Conservation (phyloP, 169 alveolate species). For the Plasmodium sp. region DNA sequence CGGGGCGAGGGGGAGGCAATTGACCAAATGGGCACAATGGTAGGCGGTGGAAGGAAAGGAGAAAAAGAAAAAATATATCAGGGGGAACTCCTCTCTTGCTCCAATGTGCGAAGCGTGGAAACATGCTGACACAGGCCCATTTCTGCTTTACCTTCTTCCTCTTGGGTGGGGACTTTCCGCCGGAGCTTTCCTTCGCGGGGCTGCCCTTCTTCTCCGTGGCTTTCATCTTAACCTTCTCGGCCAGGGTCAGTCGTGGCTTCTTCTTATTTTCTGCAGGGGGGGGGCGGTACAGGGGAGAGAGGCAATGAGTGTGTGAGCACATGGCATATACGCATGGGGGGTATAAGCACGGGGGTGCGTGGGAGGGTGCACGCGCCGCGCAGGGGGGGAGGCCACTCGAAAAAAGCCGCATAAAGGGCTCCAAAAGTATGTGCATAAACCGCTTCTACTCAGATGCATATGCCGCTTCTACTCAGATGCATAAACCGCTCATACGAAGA, state of each 20-base stretch:
- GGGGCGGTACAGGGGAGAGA: too few species aligned
- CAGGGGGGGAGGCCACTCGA: background rate
- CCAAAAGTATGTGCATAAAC: too few species aligned
- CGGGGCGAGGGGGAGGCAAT: background rate
- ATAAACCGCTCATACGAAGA: background rate
- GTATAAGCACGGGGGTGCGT: background rate
- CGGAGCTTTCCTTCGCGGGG: slow-evolving; percentile 4
- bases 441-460: background rate
- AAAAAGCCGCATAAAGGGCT: background rate
- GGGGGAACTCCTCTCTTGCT: background rate
- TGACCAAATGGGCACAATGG: background rate
- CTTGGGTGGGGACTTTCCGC: slow-evolving; percentile 4
- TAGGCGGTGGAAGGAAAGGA: background rate
- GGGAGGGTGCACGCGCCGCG: background rate
- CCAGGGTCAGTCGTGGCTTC: slow-evolving; percentile 52
- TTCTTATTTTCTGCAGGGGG: slow-evolving; percentile 48
- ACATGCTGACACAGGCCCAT: background rate
- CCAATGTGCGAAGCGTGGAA: background rate
- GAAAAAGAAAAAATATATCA: background rate
- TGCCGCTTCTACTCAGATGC: background rate
- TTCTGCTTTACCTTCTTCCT: slow-evolving; percentile 24
- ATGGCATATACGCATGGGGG: background rate
- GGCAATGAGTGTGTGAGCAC: background rate
- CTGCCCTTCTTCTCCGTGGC: background rate
- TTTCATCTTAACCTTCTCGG: slow-evolving; percentile 58